Conservation (phyloP, 208 protist species). For the Dictyostelium gargantuum region DNA sequence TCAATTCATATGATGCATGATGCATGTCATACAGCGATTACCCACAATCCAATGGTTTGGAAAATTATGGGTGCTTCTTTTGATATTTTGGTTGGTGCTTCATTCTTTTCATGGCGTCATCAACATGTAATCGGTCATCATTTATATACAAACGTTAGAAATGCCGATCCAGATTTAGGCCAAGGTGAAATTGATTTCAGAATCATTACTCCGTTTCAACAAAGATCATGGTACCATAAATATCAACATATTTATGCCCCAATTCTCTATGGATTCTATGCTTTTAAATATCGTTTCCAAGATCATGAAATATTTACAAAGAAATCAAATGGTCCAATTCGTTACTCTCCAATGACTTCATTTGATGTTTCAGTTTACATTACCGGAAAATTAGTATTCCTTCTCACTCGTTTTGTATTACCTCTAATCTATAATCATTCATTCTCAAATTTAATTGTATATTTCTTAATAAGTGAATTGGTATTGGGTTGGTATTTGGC, state of each 20-base stretch:
- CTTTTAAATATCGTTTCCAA: conserved; percentile 41
- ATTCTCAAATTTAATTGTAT: conserved; percentile 26
- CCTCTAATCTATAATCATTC: conserved; percentile 34
- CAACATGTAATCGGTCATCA: conserved; percentile 83
- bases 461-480: conserved; percentile 66
- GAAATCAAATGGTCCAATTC: conserved; percentile 63
- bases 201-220: conserved; percentile 68
- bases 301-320: neutral
- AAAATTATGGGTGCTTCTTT: conserved; percentile 30
- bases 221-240: conserved; percentile 19
- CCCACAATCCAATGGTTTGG: conserved; percentile 76
- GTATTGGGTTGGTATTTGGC: conserved; percentile 75
- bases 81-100: conserved; percentile 61
- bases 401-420: conserved; percentile 73
- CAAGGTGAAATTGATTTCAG: conserved; percentile 74
- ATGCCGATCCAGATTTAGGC: conserved; percentile 76
- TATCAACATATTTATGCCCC: conserved; percentile 82
- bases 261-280: conserved; percentile 77
- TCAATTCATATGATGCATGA: conserved; percentile 79
- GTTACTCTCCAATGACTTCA: conserved; percentile 48
- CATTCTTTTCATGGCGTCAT: conserved; percentile 65
- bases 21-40: conserved; percentile 69
- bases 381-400: conserved; percentile 70
- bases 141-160: conserved; percentile 80
- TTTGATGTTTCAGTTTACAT: conserved; percentile 53